These are phyloP conservation scores for Venturia aucupariae DNA, from an alignment of 2,329 filamentous ascomycete species.

Conservation along the genomic window DNA sequence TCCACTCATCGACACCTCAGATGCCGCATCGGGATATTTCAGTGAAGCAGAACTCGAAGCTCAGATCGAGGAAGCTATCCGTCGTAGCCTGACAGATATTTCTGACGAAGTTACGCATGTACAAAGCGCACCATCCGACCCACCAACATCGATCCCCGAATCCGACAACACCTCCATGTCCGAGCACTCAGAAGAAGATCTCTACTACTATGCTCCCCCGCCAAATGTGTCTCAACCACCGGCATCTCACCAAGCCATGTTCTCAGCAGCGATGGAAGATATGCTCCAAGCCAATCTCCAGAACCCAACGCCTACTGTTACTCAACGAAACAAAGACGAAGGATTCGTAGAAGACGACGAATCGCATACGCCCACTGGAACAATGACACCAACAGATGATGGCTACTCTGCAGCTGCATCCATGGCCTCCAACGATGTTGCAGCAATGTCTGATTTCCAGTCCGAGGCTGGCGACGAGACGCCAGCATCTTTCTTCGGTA, in stretches of 20 bases:
- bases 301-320: not conserved
- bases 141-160: conserved; percentile 5
- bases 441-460: conserved; percentile 20
- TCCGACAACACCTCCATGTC: not conserved
- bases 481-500: not conserved
- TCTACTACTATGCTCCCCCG: conserved; percentile 12
- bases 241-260: not conserved
- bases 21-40: conserved; percentile 10
- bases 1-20: not conserved
- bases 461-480: conserved; percentile 11
- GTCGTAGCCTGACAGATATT: conserved; percentile 9
- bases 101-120: not conserved
- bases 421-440: conserved; percentile 25
- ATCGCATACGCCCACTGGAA: conserved; percentile 25
- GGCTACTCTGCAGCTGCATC: conserved; percentile 22
- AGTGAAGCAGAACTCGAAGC: conserved; percentile 15
- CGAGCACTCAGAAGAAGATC: conserved; percentile 1
- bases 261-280: conserved; percentile 10
- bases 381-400: conserved; percentile 30
- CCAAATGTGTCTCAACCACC: conserved; percentile 11
- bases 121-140: not conserved
- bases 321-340: not conserved
- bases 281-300: conserved; percentile 10
- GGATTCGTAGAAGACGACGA: conserved; percentile 22
- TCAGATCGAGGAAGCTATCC: conserved; percentile 14